Evolutionary conservation across 2,329 filamentous ascomycete species (phyloP).

Genomic region (Alternaria burnsii): DNA sequence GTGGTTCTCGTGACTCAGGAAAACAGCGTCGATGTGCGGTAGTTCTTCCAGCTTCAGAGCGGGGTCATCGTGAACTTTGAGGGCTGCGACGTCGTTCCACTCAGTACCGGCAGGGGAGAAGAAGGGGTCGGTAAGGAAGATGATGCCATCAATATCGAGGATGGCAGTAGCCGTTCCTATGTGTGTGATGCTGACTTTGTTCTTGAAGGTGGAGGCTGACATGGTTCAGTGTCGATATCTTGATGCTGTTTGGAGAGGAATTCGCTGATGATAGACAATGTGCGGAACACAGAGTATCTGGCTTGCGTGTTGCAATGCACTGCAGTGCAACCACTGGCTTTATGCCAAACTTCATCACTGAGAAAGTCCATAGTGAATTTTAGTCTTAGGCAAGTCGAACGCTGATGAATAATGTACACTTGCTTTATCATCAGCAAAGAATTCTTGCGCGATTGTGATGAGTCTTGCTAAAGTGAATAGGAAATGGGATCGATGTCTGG

Average conservation of each 20-base stretch:
- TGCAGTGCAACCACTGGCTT: background rate
- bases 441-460: background rate
- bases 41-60: constrained; percentile 52
- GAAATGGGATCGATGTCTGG: background rate
- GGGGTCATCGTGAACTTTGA: constrained; percentile 28
- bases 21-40: constrained; percentile 58
- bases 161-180: constrained; percentile 62
- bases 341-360: background rate
- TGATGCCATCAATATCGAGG: constrained; percentile 43
- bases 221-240: background rate
- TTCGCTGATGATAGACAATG: too few relatives aligned
- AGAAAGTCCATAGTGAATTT: background rate
- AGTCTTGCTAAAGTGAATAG: background rate
- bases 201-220: constrained; percentile 18
- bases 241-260: background rate
- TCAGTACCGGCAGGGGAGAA: constrained; percentile 27
- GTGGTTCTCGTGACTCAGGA: constrained; percentile 63
- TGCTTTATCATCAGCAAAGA: background rate
- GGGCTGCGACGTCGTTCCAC: background rate
- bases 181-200: constrained; percentile 52
- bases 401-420: background rate
- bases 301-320: background rate
- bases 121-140: constrained; percentile 39
- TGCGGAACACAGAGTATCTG: background rate
- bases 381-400: background rate